Base-by-base conservation (phyloP, 768 basidiomycete genomes). In the Brasilioporus rufonigricans region DNA sequence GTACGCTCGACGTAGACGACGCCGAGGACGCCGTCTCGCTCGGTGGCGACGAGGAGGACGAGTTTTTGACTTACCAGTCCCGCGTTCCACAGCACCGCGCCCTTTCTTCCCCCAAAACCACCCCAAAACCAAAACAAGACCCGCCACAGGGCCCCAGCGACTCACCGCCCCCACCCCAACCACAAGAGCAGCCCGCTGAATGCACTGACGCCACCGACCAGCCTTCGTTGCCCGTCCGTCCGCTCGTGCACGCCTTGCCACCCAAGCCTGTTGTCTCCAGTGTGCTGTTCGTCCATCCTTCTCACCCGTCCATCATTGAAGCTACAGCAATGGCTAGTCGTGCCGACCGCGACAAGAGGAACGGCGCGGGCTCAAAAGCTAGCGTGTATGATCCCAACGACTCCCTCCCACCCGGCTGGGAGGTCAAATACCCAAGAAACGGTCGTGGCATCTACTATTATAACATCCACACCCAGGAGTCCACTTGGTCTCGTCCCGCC, bases 41-140 rank as follows among this genome's bases (percentile, higher is more conserved):
- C 27, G 87, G 87, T 49, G 82, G 82, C 58, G 86, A 87, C 62
- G 85, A 89, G 50, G 86, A 87, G 46, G 83, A 86, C 57, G 80
- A 81, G 44, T 80, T 79, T 65, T 72, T 74, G 53, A 77, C 80
- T 61, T 76, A 73, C 63, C 71, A 77, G 59, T 62, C 74, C 57
- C 62, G 66, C 44, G 61, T 59, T 57, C 67, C 68, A 56, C 69
- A 76, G 61, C 63, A 67, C 51, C 59, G 60, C 35, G 39, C 49
- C n/a, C 48, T 50, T 29, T 62, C 64, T 16, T 63, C 68, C 35
- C 58, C 62, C 16, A 65, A 55, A 58, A 26, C 32, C 21, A 32
- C 38, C 11, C 18, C 58, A 59, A 57, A 59, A 3, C 19, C 24
- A 35, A 63, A 50, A 48, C 55, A 58, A 38, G 67, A 72, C 14